Evolutionary conservation across 352 stramenopile genomes (phyloP).

Genomic region (Pythium monospermum): DNA sequence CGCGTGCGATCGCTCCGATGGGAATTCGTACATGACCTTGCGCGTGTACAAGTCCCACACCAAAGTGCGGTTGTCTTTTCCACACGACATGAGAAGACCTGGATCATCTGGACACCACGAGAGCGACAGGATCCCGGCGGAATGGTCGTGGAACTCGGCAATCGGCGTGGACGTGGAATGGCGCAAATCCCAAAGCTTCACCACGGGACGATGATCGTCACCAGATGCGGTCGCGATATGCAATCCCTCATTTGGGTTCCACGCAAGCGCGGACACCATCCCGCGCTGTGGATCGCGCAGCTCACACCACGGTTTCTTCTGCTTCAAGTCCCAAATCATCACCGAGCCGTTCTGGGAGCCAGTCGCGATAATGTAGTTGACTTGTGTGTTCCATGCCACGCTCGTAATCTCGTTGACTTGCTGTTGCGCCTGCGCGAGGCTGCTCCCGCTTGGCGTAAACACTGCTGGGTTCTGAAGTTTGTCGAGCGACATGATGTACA

Average conservation of each 20-base stretch:
- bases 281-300: constrained; percentile 87
- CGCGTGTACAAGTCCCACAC: constrained; percentile 97
- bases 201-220: constrained; percentile 93
- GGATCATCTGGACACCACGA: constrained; percentile 97
- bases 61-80: constrained; percentile 97
- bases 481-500: constrained; percentile 94
- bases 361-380: constrained; percentile 97
- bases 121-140: constrained; percentile 93
- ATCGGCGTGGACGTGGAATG: constrained; percentile 96
- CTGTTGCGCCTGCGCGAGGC: constrained; percentile 44
- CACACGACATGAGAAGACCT: constrained; percentile 90
- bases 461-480: constrained; percentile 86
- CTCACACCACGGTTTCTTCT: constrained; percentile 98
- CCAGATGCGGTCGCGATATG: constrained; percentile 95
- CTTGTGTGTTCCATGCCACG: constrained; percentile 97
- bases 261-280: constrained; percentile 91
- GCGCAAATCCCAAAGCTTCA: constrained; percentile 98
- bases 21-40: constrained; percentile 93
- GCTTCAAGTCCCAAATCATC: constrained; percentile 97
- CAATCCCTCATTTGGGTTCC: constrained; percentile 97
- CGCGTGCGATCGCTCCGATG: constrained; percentile 53
- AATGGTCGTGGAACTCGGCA: constrained; percentile 94
- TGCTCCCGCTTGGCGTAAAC: constrained; percentile 82
- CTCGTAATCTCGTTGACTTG: constrained; percentile 85
- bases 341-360: constrained; percentile 92